Percentiles rank a stretch among this genome's conserved stretches.
Conservation (phyloP, 345 rosid species). For the Lepidium africanum region DNA sequence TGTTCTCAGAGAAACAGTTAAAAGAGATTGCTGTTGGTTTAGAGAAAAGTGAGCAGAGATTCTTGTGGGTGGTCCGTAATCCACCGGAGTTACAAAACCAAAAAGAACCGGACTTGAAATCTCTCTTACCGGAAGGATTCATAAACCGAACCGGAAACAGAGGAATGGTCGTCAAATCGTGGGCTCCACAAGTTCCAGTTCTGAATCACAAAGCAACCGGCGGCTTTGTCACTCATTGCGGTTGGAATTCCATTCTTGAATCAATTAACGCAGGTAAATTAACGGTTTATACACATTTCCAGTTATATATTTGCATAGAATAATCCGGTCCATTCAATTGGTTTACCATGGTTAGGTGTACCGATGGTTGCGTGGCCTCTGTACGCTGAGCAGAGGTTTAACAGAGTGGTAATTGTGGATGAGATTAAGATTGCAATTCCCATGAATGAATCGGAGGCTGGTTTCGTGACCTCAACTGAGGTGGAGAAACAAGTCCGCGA, state of each 20-base stretch:
- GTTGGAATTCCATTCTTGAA: conserved; percentile 69
- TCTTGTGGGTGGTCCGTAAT: conserved; percentile 49
- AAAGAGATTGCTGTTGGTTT: conserved; percentile 42
- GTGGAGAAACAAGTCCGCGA: conserved; percentile 48
- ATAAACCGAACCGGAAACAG: conserved; percentile 27
- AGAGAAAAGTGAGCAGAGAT: conserved; percentile 42
- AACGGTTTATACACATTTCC: not conserved
- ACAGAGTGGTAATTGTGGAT: conserved; percentile 40
- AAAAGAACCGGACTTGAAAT: conserved; percentile 21
- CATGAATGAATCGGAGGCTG: conserved; percentile 32
- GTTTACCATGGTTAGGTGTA: conserved; percentile 12
- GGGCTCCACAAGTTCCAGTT: conserved; percentile 59
- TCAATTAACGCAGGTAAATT: conserved; percentile 37
- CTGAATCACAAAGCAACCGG: conserved; percentile 43
- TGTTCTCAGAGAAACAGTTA: conserved; percentile 34
- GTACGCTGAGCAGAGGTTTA: conserved; percentile 43
- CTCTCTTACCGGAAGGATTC: conserved; percentile 42
- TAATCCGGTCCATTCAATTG: not conserved
- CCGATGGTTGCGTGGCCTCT: conserved; percentile 55
- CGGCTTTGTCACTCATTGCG: conserved; percentile 65
- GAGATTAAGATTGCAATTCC: conserved; percentile 47
- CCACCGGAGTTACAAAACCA: conserved; percentile 27
- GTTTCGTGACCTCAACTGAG: conserved; percentile 38
- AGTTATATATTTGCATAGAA: not conserved
- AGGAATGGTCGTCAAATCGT: conserved; percentile 44